Base-by-base conservation (phyloP, 495 filamentous ascomycete species). In the Saxophila tyrrhenica region DNA sequence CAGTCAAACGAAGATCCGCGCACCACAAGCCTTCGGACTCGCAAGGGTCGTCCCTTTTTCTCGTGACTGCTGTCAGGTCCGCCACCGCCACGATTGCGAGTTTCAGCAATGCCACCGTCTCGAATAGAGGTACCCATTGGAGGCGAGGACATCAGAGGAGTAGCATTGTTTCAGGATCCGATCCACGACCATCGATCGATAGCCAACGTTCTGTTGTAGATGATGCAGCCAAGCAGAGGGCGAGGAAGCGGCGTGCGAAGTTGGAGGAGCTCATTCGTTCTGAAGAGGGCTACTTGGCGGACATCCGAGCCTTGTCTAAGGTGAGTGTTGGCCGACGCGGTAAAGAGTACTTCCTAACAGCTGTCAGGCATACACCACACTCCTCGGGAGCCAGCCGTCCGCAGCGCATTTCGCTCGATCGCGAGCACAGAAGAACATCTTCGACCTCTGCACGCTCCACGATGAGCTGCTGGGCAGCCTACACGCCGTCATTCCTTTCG, bases 201-300 rank as follows among this genome's bases (percentile, higher is more conserved):
- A 88, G 83, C 57, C 69, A 70, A 41, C 75, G 75, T 52, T 62
- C 72, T 48, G 63, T 72, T n/a, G 66, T 81, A 25, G 89, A 95
- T 60, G 77, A 84, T 52, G 82, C 73, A n/a, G 83, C 84, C 22
- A 78, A 78, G 42, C 76, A 78, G 50, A 76, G 92, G 21, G 76
- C 88, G 13, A 62, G 84, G 39, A 84, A 89, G 60, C 77, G 92
- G 49, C 81, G 86, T 10, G 79, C 79, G 52, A 81, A 90, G 19
- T 65, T 97, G 39, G 85, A 87, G 59, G 92, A 98, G 66, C 70
- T 98, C 19, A 75, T 95, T 50, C 76, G 67, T 42, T 91, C 89
- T 0, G 92, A 97, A 67, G 84, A 90, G 62, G 82, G 86, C 59
- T 97, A 97, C 69, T 78, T 96, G 52, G 80, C 79, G 17, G 91